Conservation (phyloP, 495 filamentous ascomycete species). For the Niebla homalea region DNA sequence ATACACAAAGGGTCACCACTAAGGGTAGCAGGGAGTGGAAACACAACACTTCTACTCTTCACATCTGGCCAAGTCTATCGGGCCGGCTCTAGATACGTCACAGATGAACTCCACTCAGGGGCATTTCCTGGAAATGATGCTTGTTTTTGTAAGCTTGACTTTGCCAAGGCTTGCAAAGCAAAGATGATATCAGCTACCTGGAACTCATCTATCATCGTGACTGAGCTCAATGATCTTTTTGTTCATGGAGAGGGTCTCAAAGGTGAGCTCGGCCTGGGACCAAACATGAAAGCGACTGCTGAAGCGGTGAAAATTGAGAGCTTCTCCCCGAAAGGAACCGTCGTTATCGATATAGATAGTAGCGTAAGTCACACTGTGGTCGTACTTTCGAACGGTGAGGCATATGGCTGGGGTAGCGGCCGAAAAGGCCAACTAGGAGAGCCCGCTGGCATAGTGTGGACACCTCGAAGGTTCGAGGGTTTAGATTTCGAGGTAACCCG, state of each 20-base stretch:
- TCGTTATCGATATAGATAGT: slow-evolving; percentile 46
- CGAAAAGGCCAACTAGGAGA: slow-evolving; percentile 73
- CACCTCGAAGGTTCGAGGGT: slow-evolving; percentile 45
- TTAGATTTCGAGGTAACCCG: slow-evolving; percentile 40
- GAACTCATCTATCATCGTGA: slow-evolving; percentile 53
- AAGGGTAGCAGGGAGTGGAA: slow-evolving; percentile 58
- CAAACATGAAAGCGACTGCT: slow-evolving; percentile 9
- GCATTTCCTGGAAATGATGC: neutral
- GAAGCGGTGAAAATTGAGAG: slow-evolving; percentile 29
- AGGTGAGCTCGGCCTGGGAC: slow-evolving; percentile 59
- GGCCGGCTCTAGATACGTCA: slow-evolving; percentile 48
- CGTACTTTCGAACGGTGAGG: slow-evolving; percentile 58
- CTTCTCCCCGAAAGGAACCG: slow-evolving; percentile 45
- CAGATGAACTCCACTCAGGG: slow-evolving; percentile 18
- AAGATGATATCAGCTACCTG: slow-evolving; percentile 54
- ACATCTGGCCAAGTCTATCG: slow-evolving; percentile 43
- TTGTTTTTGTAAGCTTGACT: slow-evolving; percentile 11
- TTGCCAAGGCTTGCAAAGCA: slow-evolving; percentile 12
- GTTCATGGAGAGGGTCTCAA: slow-evolving; percentile 50
- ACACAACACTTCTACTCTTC: slow-evolving; percentile 67
- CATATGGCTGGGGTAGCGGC: slow-evolving; percentile 79
- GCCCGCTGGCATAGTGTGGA: slow-evolving; percentile 31
- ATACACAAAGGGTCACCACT: slow-evolving; percentile 15
- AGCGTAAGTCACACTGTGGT: slow-evolving; percentile 66
- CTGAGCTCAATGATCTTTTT: slow-evolving; percentile 37